Evolutionary conservation across 2,329 filamentous ascomycete species (phyloP), one percentile per base, ranked within the genome.

Genomic region (Exophiala aquamarina): DNA sequence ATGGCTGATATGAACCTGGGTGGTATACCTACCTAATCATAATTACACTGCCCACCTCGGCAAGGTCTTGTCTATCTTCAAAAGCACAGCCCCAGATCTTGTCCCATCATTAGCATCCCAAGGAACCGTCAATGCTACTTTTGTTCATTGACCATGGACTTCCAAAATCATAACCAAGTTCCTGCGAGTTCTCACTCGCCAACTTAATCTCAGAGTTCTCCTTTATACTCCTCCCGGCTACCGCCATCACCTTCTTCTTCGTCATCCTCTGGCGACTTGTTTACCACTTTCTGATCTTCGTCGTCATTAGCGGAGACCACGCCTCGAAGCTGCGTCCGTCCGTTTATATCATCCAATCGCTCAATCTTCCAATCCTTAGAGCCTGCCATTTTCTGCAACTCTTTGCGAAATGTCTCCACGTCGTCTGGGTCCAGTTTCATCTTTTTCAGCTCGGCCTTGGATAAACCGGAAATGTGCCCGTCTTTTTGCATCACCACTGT

Each of bases 311-410:
- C 75, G 20, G 85, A 82, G 13, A 92, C 77, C 33, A 87, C 80
- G 0, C 85, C 87, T 35, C 85, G 73, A 32, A 92, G 79, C 62
- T 89, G 84, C 52, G 80, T 70, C 17, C 78, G 75, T 3, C 79
- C 76, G 1, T 84, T 79, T 9, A 81, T 75, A 60, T 93, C 86
- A 31, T 59, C 58, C 1, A 93, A 80, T 11, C 93, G 75, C 66
- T 93, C 87, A 49, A 95, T 71, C 59, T 83, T 86, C 89, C 90
- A 95, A 13, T 82, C 82, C 55, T 83, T 79, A 6, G 84, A 82
- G 2, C 82, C 79, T 0, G 88, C 87, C 32, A 87, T 63, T 59
- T 82, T 78, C 62, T 87, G 76, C 48, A 95, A 68, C 61, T 87
- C 74, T 53, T 82, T 76, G 59, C 79, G 79, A 63, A 95, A 72